Conservation (phyloP, 208 protist genomes). For the Crithidia sp. region DNA sequence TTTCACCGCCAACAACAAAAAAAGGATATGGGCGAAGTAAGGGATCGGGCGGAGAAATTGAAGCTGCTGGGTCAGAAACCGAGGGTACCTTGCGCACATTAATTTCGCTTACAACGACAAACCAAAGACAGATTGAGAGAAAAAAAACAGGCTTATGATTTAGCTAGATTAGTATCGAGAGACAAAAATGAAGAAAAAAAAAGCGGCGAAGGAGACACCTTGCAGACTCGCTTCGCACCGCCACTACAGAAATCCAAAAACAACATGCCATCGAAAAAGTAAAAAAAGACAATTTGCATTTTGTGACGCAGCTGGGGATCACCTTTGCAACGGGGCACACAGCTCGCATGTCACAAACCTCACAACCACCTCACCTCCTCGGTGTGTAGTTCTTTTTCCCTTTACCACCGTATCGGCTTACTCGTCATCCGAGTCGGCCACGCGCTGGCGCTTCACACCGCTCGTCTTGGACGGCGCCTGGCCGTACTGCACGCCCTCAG, state of each 20-base stretch:
- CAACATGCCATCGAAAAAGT: not conserved
- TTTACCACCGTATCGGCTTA: slow-evolving; percentile 16
- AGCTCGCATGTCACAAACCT: too few species aligned
- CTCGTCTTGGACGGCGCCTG: slow-evolving; percentile 50
- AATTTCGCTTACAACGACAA: not conserved
- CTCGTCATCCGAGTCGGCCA: slow-evolving; percentile 59
- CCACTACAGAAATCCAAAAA: slow-evolving; percentile 1
- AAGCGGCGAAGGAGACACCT: not conserved
- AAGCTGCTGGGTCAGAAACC: not conserved
- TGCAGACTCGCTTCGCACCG: not conserved
- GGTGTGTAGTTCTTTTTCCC: not conserved
- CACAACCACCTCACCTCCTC: too few species aligned
- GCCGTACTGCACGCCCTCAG: slow-evolving; percentile 83
- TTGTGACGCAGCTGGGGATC: too few species aligned
- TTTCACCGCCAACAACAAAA: not conserved
- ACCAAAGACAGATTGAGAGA: not conserved
- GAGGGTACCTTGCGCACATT: not conserved
- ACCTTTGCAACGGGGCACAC: too few species aligned
- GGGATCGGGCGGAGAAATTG: too few species aligned
- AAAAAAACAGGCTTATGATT: not conserved
- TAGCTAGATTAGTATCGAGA: slow-evolving; percentile 5
- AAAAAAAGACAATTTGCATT: slow-evolving; percentile 11
- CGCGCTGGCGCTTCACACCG: slow-evolving; percentile 59
- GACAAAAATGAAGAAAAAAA: not conserved
- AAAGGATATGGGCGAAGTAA: not conserved